Evolutionary conservation across 345 rosid species (phyloP).

Genomic region (Boechera divaricarpa): DNA sequence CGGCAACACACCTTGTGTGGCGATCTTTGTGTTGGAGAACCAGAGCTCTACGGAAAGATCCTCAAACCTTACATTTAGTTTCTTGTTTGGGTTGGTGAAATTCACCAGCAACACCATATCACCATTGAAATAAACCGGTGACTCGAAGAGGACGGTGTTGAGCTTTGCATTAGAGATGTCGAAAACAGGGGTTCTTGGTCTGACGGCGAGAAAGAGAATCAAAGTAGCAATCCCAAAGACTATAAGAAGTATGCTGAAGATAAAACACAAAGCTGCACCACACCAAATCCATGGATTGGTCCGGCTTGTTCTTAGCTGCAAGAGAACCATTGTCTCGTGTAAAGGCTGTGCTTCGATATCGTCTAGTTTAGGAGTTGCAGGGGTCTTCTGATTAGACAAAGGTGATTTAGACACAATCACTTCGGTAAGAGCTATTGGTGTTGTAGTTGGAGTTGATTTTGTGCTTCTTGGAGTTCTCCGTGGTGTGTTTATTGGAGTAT

Average conservation of each 20-base stretch:
- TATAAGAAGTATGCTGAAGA: conserved; percentile 79
- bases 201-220: conserved; percentile 64
- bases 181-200: conserved; percentile 70
- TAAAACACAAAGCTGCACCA: conserved; percentile 68
- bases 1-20: conserved; percentile 65
- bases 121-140: conserved; percentile 81
- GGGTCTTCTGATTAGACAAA: conserved; percentile 24
- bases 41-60: conserved; percentile 62
- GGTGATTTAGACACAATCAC: conserved; percentile 54
- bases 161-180: conserved; percentile 77
- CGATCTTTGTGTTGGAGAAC: conserved; percentile 63
- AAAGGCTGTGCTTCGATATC: conserved; percentile 40
- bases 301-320: conserved; percentile 52
- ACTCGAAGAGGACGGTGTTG: conserved; percentile 74
- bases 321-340: conserved; percentile 32
- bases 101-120: conserved; percentile 69
- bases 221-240: conserved; percentile 78
- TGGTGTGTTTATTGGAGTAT: conserved; percentile 45
- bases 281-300: conserved; percentile 79
- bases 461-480: conserved; percentile 46
- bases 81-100: conserved; percentile 80
- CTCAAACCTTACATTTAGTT: conserved; percentile 70
- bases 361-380: conserved; percentile 30
- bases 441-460: conserved; percentile 31
- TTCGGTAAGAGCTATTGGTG: conserved; percentile 49